Base-by-base conservation (phyloP, 1,139 yeast species). In the Geotrichum histeridarum region DNA sequence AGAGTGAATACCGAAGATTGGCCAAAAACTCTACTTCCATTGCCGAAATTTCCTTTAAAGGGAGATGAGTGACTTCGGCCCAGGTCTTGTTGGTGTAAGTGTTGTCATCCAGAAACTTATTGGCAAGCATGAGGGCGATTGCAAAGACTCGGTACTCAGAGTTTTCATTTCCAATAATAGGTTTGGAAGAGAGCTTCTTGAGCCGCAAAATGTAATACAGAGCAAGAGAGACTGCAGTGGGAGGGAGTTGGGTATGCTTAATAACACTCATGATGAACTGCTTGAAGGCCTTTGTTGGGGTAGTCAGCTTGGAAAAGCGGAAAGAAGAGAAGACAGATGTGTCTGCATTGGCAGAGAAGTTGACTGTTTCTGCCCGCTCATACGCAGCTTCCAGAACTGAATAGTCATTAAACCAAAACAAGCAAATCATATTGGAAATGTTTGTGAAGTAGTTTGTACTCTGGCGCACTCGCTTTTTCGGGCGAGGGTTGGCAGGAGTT, bases 61-160 rank as follows among this genome's bases (percentile, higher is more conserved):
- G 73, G 61, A 91, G 77, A 42, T 90, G 89, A 11, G 96, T 86
- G 43, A 96, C 95, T 51, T 88, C 93, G 30, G 93, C 80, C 98
- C 97, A 91, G 1, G 96, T 86, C 66, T 82, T 80, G 73, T 90
- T 90, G 59, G 95, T 87, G 67, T 89, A 91, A 38, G 96, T 90
- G 69, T 89, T 88, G 73, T 91, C 98, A 70, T 91, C 97, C 64
- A 88, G 86, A 68, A 88, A 88, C 71, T 91, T 91, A 74, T 90
- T 91, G 42, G 96, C 95, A 60, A 90, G 75, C 55, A 90, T 81
- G 54, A 91, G 75, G 0, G 93, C 79, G 31, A 84, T 76, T 41
- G 85, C 80, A 55, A 89, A 75, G 59, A 80, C 79, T 58, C 84
- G 77, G 64, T 85, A 88, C 58, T 72, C 75, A 32, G 72, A 65